phyloP scores from a whole-genome alignment of 176 grass and related monocot species.

The Avena eriantha region DNA sequence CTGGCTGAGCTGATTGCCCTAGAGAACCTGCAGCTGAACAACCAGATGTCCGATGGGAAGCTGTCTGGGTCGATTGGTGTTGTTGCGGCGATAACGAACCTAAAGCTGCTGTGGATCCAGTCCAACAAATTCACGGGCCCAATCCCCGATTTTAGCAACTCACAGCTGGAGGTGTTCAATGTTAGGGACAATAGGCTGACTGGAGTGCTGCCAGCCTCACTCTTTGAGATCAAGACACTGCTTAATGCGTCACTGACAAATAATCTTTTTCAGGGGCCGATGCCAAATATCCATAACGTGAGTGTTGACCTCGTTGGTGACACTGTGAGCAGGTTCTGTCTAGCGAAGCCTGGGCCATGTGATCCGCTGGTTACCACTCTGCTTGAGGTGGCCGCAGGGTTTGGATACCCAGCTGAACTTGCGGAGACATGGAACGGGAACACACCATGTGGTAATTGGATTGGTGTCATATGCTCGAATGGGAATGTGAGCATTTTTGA shows the following conservation, averaged over 20 bases:
- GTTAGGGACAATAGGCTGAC: slow-evolving; percentile 82
- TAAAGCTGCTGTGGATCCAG: slow-evolving; percentile 67
- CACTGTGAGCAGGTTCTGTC: slow-evolving; percentile 71
- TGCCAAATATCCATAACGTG: slow-evolving; percentile 44
- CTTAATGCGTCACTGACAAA: slow-evolving; percentile 62
- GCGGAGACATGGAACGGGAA: slow-evolving; percentile 65
- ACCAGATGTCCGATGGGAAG: slow-evolving; percentile 58
- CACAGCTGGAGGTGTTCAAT: slow-evolving; percentile 61
- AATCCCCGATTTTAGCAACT: slow-evolving; percentile 69
- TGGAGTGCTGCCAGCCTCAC: slow-evolving; percentile 61
- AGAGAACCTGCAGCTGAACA: slow-evolving; percentile 74
- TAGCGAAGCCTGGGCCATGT: slow-evolving; percentile 45
- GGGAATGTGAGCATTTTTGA: slow-evolving; percentile 49
- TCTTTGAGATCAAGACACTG: slow-evolving; percentile 45
- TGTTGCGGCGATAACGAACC: slow-evolving; percentile 55
- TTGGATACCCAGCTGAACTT: slow-evolving; percentile 74
- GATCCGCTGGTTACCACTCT: slow-evolving; percentile 54
- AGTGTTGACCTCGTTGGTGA: slow-evolving; percentile 39
- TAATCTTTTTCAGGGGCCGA: slow-evolving; percentile 80
- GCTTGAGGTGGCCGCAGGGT: slow-evolving; percentile 70
- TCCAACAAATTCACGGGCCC: slow-evolving; percentile 78
- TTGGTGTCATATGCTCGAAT: slow-evolving; percentile 55
- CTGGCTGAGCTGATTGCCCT: slow-evolving; percentile 46
- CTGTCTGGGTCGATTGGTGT: slow-evolving; percentile 71
- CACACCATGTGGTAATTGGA: slow-evolving; percentile 62